phyloP scores from a whole-genome alignment of 2,329 filamentous ascomycete genomes.

The Monilinia fructicola region DNA sequence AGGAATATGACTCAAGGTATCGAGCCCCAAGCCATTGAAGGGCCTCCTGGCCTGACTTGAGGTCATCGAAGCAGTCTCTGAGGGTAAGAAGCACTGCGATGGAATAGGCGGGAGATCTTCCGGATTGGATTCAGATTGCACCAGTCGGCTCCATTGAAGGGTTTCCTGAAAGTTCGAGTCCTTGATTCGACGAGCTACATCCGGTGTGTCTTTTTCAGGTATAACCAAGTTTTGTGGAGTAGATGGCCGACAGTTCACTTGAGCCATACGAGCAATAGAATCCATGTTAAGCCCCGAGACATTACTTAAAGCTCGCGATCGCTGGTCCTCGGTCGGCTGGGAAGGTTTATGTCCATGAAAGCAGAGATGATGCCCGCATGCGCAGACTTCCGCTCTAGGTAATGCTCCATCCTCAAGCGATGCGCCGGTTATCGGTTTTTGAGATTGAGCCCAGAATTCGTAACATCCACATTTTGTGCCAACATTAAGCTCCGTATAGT shows the following conservation, averaged over 20 bases:
- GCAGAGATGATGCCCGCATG: conserved; percentile 58
- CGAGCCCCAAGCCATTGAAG: conserved; percentile 36
- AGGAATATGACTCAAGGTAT: conserved; percentile 35
- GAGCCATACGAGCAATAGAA: conserved; percentile 15
- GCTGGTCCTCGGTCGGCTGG: conserved; percentile 25
- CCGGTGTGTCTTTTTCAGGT: conserved; percentile 15
- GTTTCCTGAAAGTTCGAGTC: conserved; percentile 34
- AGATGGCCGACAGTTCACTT: conserved; percentile 22
- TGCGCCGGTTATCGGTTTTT: conserved; percentile 11
- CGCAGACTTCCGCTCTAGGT: conserved; percentile 43
- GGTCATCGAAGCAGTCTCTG: conserved; percentile 37
- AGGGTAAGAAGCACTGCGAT: conserved; percentile 41
- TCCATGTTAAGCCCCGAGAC: conserved; percentile 22
- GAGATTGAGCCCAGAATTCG: conserved; percentile 51
- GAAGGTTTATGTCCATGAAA: conserved; percentile 46
- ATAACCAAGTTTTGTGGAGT: conserved; percentile 12
- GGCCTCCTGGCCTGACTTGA: conserved; percentile 34
- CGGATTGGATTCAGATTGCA: conserved; percentile 32
- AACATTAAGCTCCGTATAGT: conserved; percentile 49
- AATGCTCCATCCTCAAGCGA: conserved; percentile 18
- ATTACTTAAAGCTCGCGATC: conserved; percentile 23
- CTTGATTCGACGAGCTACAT: conserved; percentile 19
- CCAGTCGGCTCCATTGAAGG: conserved; percentile 34
- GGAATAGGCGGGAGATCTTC: conserved; percentile 40
- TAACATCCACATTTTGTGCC: conserved; percentile 52